These are phyloP conservation scores for Barnettozyma wickerhamii DNA, from an alignment of 805 yeast species.

Conservation along the genomic window DNA sequence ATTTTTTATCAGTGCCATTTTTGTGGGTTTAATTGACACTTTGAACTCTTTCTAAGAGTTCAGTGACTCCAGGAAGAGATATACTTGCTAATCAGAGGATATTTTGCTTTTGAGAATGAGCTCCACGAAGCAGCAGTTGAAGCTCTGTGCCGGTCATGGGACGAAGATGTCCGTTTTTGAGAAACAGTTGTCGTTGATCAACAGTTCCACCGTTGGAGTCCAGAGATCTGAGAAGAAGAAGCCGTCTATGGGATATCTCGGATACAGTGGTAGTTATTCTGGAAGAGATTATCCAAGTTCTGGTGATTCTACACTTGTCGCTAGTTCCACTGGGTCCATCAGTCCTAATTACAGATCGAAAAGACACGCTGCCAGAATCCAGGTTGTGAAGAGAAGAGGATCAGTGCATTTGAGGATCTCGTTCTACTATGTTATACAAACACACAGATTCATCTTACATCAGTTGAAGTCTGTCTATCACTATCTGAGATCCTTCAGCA, in stretches of 20 bases:
- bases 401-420: constrained; percentile 10
- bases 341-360: not conserved
- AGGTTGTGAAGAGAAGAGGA: not conserved
- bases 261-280: not conserved
- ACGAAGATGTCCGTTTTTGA: constrained; percentile 21
- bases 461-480: not conserved
- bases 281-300: constrained; percentile 3
- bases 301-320: constrained; percentile 11
- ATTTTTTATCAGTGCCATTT: too few relatives aligned
- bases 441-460: not conserved
- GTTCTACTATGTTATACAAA: constrained; percentile 1
- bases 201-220: constrained; percentile 8
- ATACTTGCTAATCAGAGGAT: not conserved
- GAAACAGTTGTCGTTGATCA: constrained; percentile 16
- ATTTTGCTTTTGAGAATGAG: not conserved
- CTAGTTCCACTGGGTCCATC: constrained; percentile 1
- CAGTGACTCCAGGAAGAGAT: too few relatives aligned
- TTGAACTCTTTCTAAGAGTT: too few relatives aligned
- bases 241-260: constrained; percentile 2
- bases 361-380: not conserved
- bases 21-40: not conserved
- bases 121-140: constrained; percentile 11
- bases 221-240: not conserved
- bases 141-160: constrained; percentile 8
- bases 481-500: not conserved